Percentiles rank a stretch among this genome's conserved stretches.
phyloP scores from a whole-genome alignment of 176 grass and related monocot species.

The Carex pumila region DNA sequence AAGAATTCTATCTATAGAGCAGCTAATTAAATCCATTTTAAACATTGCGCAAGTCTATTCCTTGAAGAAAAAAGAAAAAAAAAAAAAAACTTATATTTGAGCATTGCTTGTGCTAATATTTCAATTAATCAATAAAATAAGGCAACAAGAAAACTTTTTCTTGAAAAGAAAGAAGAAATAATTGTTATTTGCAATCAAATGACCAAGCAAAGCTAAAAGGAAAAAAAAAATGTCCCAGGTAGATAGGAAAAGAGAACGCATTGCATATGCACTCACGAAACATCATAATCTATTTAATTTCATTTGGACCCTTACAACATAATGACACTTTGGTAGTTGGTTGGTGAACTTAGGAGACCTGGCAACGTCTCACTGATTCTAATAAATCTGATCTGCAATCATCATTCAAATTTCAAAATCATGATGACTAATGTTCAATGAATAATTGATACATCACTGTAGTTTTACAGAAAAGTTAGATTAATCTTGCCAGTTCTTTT shows the following conservation, averaged over 20 bases:
- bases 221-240: not conserved
- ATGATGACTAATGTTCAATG: not conserved
- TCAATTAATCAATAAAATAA: not conserved
- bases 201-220: not conserved
- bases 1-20: not conserved
- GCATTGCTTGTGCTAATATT: not conserved
- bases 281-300: not conserved
- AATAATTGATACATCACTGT: not conserved
- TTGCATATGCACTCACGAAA: not conserved
- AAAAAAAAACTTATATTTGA: not conserved
- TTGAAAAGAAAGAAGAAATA: not conserved
- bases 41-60: not conserved
- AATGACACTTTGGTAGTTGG: not conserved
- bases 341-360: constrained; percentile 22
- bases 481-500: not conserved
- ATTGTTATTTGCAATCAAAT: not conserved
- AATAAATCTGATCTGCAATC: not conserved
- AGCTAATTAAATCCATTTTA: not conserved
- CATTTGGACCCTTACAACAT: not conserved
- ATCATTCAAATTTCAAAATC: not conserved
- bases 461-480: not conserved
- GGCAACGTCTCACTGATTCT: constrained; percentile 5
- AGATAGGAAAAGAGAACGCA: not conserved
- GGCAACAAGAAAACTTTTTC: not conserved
- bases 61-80: not conserved